These are phyloP conservation scores for Rhododendron kiyosumense DNA, from an alignment of 148 eudicot species.

Conservation along the genomic window DNA sequence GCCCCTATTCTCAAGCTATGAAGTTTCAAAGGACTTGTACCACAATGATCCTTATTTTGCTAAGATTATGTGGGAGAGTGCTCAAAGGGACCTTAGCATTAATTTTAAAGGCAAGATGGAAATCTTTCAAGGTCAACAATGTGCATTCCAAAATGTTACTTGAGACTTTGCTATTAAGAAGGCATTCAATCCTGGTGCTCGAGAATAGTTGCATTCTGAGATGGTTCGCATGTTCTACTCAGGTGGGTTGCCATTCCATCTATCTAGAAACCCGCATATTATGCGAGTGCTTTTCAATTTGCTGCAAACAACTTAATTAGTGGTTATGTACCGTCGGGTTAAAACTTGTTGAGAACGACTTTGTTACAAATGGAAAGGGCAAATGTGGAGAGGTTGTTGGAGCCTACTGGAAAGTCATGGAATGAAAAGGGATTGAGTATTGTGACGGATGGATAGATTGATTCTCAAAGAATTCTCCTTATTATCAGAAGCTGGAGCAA, in stretches of 20 bases:
- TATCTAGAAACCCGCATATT: constrained; percentile 19
- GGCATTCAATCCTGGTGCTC: background rate
- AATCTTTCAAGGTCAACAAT: no score
- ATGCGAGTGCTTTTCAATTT: constrained; percentile 7
- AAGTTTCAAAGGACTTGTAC: background rate
- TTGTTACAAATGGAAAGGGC: no score
- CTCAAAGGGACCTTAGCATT: background rate
- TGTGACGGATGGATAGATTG: no score
- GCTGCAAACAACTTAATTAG: background rate
- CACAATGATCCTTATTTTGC: background rate
- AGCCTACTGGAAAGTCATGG: no score
- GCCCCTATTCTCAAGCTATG: background rate
- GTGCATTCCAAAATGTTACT: no score
- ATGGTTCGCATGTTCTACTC: constrained; percentile 5
- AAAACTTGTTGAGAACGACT: no score
- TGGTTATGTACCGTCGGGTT: background rate
- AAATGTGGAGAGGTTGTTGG: no score
- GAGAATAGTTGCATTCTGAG: background rate
- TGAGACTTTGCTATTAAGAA: background rate
- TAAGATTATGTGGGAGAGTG: background rate
- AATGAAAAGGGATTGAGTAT: no score
- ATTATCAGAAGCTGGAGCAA: no score
- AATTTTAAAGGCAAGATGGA: background rate
- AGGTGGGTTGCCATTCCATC: constrained; percentile 20
- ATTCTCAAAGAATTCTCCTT: no score